Evolutionary conservation across 2,329 filamentous ascomycete species (phyloP).

Genomic region (Penicillium occitanis): DNA sequence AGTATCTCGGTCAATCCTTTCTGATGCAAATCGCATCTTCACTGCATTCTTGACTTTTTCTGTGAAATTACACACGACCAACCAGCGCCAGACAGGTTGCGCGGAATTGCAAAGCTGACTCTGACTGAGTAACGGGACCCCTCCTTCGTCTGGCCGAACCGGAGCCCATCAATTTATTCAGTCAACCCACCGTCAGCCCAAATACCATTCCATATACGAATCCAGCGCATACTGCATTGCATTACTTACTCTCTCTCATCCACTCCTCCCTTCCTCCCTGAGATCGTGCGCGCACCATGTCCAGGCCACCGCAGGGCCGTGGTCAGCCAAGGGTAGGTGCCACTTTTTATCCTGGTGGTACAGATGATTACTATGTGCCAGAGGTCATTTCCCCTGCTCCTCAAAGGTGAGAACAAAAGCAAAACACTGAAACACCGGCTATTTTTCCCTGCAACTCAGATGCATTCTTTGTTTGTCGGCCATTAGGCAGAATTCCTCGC

Average conservation of each 20-base stretch:
- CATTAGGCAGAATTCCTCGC: background rate
- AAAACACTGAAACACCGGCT: slow-evolving; percentile 13
- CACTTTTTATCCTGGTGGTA: slow-evolving; percentile 67
- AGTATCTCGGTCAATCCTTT: background rate
- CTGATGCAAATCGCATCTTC: slow-evolving; percentile 8
- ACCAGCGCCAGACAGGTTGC: slow-evolving; percentile 3
- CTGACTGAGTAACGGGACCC: background rate
- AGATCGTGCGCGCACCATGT: slow-evolving; percentile 15
- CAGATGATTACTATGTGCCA: slow-evolving; percentile 68
- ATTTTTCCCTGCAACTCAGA: background rate
- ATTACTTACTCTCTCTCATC: background rate
- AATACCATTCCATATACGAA: background rate
- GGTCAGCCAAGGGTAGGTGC: slow-evolving; percentile 53
- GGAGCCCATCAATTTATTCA: slow-evolving; percentile 1
- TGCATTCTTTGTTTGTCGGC: slow-evolving; percentile 8
- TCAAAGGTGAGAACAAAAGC: slow-evolving; percentile 57
- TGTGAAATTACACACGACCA: background rate
- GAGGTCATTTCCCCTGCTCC: slow-evolving; percentile 69
- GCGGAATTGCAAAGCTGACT: background rate
- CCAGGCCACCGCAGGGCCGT: slow-evolving; percentile 27
- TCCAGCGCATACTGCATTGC: slow-evolving; percentile 6
- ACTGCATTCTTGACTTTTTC: slow-evolving; percentile 8
- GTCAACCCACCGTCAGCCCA: background rate
- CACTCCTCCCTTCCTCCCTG: background rate
- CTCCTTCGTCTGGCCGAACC: slow-evolving; percentile 9